Base-by-base conservation (phyloP, 345 rosid genomes). In the Cardamine chenopodiifolia region DNA sequence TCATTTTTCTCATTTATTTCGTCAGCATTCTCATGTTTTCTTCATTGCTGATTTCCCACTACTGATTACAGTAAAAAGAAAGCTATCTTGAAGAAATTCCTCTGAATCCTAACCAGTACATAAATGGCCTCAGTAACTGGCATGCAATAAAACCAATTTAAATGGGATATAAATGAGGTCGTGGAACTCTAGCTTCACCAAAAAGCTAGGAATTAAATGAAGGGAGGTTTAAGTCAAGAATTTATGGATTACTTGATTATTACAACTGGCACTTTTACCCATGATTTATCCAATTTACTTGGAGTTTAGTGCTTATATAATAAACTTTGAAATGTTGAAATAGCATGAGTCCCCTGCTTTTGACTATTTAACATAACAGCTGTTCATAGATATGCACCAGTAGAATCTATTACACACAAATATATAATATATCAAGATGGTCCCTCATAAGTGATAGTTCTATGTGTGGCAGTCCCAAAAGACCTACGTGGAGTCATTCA, bases 221-320 rank as follows among this genome's bases (percentile, higher is more conserved):
- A 68, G 29, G 23, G 44, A 65, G 52, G 26, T 48, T 48, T 65
- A 19, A 65, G 4, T 65, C 19, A 48, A 48, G 73, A 56, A 13
- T 28, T 40, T 56, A 68, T 13, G 52, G 62, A 28, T 68, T 68
- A 54, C 39, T 39, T 34, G 72, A 68, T 68, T 40, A 14, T 15
- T 29, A 70, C 65, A 57, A 70, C 58, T 59, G 74, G 58, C 74
- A 59, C 58, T 70, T 32, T 70, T 67, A 59, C 58, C 26, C 18
- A 22, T 20, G 58, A 59, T 59, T n/a, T 45, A 57, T 70, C 35
- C 35, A 47, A 47, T 47, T 59, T 22, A 70, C 58, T 59, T 59
- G 48, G 66, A 59, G 18, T 59, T 31, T 59, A 32, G 57, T 70
- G 74, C 57, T 54, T 45, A 18, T 5, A 45, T 54, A 68, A 44